Percentiles rank a stretch among this genome's conserved stretches.
Conservation (phyloP, 176 grass and related monocot species). For the Triticum monococcum region DNA sequence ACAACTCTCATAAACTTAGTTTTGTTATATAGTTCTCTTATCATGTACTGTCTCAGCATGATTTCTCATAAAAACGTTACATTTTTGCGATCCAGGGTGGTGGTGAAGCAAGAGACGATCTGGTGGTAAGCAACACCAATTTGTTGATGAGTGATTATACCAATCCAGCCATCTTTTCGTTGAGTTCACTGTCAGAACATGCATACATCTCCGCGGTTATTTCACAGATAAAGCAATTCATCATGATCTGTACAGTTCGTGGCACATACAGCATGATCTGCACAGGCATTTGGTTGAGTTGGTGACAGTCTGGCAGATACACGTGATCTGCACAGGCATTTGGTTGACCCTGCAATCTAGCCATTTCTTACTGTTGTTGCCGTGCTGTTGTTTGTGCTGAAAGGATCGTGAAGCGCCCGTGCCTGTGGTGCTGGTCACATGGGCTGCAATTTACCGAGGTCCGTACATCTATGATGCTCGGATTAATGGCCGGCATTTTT, state of each 20-base stretch:
- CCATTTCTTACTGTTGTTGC: not conserved
- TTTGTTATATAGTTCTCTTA: not conserved
- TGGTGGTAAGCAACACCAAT: not conserved
- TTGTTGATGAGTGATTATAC: not conserved
- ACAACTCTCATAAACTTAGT: not conserved
- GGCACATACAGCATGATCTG: not conserved
- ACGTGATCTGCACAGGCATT: not conserved
- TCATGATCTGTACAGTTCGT: not conserved
- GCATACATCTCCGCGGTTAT: not conserved
- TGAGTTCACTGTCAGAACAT: not conserved
- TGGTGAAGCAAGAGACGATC: not conserved
- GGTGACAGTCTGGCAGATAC: not conserved
- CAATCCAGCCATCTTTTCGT: not conserved
- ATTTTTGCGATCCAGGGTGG: not conserved
- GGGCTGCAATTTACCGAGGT: not conserved
- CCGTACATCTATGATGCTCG: not conserved
- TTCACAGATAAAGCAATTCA: not conserved
- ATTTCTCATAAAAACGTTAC: not conserved
- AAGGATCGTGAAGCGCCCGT: not conserved
- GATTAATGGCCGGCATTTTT: constrained; percentile 22
- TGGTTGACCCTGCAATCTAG: not conserved
- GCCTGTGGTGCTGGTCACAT: not conserved
- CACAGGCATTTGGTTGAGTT: not conserved
- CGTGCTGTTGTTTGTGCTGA: not conserved
- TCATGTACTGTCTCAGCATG: not conserved